Percentiles rank a stretch among this genome's conserved stretches.
Conservation (phyloP, 768 basidiomycete species). For the Mycena indigotica region DNA sequence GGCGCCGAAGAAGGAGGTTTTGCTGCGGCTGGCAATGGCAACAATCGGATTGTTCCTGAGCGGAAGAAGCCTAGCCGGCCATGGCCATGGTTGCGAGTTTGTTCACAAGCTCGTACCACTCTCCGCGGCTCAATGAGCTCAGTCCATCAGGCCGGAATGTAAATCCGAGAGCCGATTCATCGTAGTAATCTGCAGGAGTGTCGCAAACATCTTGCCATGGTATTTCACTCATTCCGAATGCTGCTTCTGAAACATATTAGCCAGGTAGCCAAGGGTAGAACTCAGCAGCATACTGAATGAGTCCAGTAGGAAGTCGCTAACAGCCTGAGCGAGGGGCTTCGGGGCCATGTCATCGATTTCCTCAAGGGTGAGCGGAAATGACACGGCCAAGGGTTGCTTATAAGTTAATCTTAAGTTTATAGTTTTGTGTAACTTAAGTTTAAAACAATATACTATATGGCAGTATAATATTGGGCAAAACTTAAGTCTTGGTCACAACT, state of each 20-base stretch:
- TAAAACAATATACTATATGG: no score
- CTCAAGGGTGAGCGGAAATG: not conserved
- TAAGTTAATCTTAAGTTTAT: no score
- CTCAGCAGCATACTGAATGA: constrained; percentile 1
- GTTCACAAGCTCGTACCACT: not conserved
- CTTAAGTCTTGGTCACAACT: no score
- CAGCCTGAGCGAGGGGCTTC: not conserved
- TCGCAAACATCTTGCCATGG: constrained; percentile 3
- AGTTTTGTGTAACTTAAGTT: no score
- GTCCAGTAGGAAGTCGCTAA: not conserved
- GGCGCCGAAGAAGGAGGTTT: not conserved
- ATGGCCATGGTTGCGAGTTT: constrained; percentile 2
- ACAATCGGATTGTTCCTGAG: not conserved
- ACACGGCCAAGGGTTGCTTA: not conserved
- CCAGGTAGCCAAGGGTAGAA: not conserved
- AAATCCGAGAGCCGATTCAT: not conserved
- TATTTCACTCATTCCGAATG: constrained; percentile 5
- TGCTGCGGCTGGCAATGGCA: not conserved
- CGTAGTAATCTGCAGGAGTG: constrained; percentile 9
- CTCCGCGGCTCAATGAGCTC: not conserved
- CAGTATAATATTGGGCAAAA: no score
- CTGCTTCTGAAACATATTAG: not conserved
- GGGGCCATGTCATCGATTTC: not conserved
- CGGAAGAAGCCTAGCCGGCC: constrained; percentile 8
- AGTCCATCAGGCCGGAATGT: not conserved